Evolutionary conservation across 1,284 basidiomycete species (phyloP), one percentile per base, ranked within the genome.

Genomic region (Pseudozyma pruni): DNA sequence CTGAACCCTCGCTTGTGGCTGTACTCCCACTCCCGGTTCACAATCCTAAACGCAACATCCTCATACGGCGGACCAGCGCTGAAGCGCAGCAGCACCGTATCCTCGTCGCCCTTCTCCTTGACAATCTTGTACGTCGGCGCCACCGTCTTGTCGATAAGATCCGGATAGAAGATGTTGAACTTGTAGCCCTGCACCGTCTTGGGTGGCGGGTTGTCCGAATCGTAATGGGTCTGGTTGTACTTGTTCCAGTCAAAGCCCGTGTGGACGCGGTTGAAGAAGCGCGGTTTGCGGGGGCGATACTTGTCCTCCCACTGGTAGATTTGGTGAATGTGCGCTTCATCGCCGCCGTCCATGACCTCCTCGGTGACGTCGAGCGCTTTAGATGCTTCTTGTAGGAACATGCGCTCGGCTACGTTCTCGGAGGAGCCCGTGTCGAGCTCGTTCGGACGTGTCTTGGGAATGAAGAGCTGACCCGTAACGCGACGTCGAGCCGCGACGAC

Each of bases 171-270:
- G 34, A 94, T 91, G 77, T 94, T 94, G 85, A 94, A 94, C 85
- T 98, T 98, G 86, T 99, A 99, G 39, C 80, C 80, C 83, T 98
- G 95, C 37, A 82, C 79, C 20, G 78, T 68, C 57, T 81, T 81
- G 16, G 80, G 80, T 32, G 80, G 80, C 7, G 80, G 80, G 41
- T 82, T 79, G 51, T 81, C 77, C 33, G 72, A 64, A 35, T 82
- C 80, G 58, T 82, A 82, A 57, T 82, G 80, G 20, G 78, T 80
- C 62, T 82, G 78, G 57, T 82, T 82, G 74, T 82, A 83, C 86
- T 96, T 95, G 86, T 96, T 98, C 96, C 96, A 99, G 83, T 98
- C 96, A 82, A 95, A 99, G n/a, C 96, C 96, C n/a, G 96, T 98
- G 80, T 98, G 94, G 31, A 98, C 95, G 60, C 95, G 90, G 83